These are phyloP conservation scores for Diplocarpon rosae DNA, from an alignment of 2,329 filamentous ascomycete genomes.

Conservation along the genomic window DNA sequence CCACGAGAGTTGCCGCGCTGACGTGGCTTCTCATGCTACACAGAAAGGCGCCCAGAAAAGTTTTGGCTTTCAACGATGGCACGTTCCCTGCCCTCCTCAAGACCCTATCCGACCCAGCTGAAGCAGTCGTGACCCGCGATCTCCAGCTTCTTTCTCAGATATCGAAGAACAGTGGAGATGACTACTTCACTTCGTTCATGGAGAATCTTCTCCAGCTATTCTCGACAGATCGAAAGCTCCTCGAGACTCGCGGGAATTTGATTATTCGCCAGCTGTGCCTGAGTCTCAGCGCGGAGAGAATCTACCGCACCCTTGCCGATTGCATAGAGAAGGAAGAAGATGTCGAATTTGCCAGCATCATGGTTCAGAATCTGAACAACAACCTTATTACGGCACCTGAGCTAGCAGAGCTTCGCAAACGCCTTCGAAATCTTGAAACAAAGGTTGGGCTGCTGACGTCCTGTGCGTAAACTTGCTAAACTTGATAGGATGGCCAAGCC, in stretches of 20 bases:
- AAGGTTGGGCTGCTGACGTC: slow-evolving; percentile 40
- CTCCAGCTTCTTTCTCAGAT: slow-evolving; percentile 91
- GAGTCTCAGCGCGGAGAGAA: slow-evolving; percentile 84
- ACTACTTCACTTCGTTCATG: slow-evolving; percentile 98
- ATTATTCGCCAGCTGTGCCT: slow-evolving; percentile 94
- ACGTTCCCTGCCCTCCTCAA: slow-evolving; percentile 94
- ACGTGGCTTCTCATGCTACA: slow-evolving; percentile 98
- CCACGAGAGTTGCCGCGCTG: slow-evolving; percentile 82
- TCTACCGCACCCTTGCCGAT: slow-evolving; percentile 90
- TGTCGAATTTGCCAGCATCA: slow-evolving; percentile 96
- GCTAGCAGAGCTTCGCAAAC: slow-evolving; percentile 78
- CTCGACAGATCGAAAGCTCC: slow-evolving; percentile 79
- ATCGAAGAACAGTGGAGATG: slow-evolving; percentile 90
- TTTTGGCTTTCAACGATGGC: slow-evolving; percentile 90
- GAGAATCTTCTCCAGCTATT: slow-evolving; percentile 91
- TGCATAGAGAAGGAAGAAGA: slow-evolving; percentile 97
- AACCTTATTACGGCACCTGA: slow-evolving; percentile 97
- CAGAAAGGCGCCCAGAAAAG: slow-evolving; percentile 84
- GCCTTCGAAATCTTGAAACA: slow-evolving; percentile 80
- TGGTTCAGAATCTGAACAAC: slow-evolving; percentile 99
- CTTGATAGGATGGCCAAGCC: slow-evolving; percentile 69
- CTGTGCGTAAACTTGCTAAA: slow-evolving; percentile 7
- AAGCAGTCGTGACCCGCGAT: slow-evolving; percentile 91
- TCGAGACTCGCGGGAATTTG: slow-evolving; percentile 88
- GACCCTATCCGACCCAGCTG: slow-evolving; percentile 87